phyloP scores from a whole-genome alignment of 1,139 yeast genomes.

The Protomyces arabidopsidicola region DNA sequence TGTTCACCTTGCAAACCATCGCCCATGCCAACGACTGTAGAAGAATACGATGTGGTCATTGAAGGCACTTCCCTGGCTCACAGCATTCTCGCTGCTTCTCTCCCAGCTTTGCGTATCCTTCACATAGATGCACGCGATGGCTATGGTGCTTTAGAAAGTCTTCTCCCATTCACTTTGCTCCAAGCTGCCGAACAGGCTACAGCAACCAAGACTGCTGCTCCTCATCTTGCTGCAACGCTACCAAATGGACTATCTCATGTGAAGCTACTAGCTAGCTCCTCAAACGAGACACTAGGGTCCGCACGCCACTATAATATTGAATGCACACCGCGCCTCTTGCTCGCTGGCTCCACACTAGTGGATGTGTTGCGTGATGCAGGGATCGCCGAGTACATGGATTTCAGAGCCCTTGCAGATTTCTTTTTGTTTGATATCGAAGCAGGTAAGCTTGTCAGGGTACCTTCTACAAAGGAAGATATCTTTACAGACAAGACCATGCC shows the following conservation, averaged over 20 bases:
- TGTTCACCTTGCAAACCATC: background rate
- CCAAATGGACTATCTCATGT: background rate
- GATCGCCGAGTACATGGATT: constrained; percentile 86
- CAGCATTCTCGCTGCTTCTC: constrained; percentile 70
- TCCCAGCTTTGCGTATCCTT: background rate
- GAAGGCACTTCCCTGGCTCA: constrained; percentile 91
- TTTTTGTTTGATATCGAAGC: constrained; percentile 65
- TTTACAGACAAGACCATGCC: constrained; percentile 83
- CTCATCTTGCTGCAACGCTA: background rate
- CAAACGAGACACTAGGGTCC: constrained; percentile 35
- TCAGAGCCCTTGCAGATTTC: constrained; percentile 80
- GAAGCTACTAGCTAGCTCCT: background rate
- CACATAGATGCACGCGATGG: constrained; percentile 79
- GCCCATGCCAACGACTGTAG: constrained; percentile 22
- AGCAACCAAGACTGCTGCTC: constrained; percentile 31
- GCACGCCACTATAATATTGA: constrained; percentile 82
- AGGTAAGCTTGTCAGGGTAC: constrained; percentile 45
- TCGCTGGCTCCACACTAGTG: constrained; percentile 81
- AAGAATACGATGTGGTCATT: constrained; percentile 71
- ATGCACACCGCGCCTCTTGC: constrained; percentile 78
- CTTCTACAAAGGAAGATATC: constrained; percentile 85
- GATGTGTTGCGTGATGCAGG: constrained; percentile 73
- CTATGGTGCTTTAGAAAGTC: constrained; percentile 85
- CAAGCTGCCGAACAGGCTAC: constrained; percentile 65
- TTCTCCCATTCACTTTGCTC: constrained; percentile 72